Evolutionary conservation across 331 rosid genomes (phyloP).

Genomic region (Malus hybrid): DNA sequence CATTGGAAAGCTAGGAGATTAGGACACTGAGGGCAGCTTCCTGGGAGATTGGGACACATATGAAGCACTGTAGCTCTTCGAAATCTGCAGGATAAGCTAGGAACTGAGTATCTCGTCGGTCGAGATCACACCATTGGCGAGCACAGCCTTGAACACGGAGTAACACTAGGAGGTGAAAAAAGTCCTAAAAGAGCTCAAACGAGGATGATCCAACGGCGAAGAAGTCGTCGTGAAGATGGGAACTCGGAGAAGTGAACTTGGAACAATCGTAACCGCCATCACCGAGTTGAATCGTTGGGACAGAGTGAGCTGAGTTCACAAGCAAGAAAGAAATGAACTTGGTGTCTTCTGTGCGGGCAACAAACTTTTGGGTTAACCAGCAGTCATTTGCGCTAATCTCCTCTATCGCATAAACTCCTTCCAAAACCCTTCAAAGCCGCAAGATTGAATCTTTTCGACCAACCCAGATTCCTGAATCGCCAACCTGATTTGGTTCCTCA

Average conservation of each 20-base stretch:
- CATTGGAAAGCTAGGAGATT: too few species aligned
- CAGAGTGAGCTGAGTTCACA: background rate
- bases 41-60: too few species aligned
- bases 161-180: conserved; percentile 23
- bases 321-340: background rate
- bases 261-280: conserved; percentile 27
- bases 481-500: conserved; percentile 24
- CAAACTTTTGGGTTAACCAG: too few species aligned
- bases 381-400: background rate
- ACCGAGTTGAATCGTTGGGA: conserved; percentile 22
- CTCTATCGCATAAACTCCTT: conserved; percentile 16
- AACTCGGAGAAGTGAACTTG: conserved; percentile 1
- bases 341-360: too few species aligned
- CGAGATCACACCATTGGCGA: conserved; percentile 18
- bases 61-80: too few species aligned
- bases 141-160: conserved; percentile 9
- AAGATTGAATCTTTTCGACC: conserved; percentile 7
- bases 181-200: conserved; percentile 5
- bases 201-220: conserved; percentile 23
- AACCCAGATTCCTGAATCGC: conserved; percentile 20
- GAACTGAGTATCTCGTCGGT: too few species aligned
- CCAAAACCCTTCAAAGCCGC: conserved; percentile 26
- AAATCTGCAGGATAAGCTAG: too few species aligned
- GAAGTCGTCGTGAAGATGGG: background rate
- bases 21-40: too few species aligned